Evolutionary conservation across 202 grass and related monocot genomes (phyloP), one percentile per base, ranked within the genome.

Genomic region (Elaeis oleifera): DNA sequence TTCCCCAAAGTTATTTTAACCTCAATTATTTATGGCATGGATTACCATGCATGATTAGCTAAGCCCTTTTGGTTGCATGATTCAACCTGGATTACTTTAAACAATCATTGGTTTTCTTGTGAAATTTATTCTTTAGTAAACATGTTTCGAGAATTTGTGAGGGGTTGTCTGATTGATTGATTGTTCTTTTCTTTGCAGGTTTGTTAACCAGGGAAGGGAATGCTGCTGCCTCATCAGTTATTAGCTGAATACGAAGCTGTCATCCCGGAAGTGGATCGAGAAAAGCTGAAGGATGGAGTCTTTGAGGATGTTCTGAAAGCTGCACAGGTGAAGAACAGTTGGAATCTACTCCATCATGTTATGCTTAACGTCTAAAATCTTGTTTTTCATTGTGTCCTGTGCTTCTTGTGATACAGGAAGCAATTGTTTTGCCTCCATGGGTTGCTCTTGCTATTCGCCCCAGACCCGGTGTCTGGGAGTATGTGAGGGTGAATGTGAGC

Each of bases 391-490:
- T 17, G 7, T 27, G 53, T 26, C n/a, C n/a, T 6, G 16, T 59
- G 7, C n/a, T 8, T 2, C n/a, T 28, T 78, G 31, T 65, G 1
- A 67, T 71, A 17, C 78, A 99, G 94, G 94, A 99, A 69, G 94
- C 75, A 3, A 92, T 99, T 28, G 84, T 99, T 3, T 83, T 99
- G 53, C 70, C 85, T 18, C 94, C 94, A 39, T 92, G 82, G 88
- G 82, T 99, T 59, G 94, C 94, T 8, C 85, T 99, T 16, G 94
- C 88, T 49, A 92, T 99, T 66, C 84, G 94, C 11, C 94, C 94
- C 0, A 92, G 94, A 79, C 94, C 94, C 5, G 94, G 94, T 77
- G 88, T 99, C 27, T 99, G 94, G 94, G 88, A 92, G 68, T 89
- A 99, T 73, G 82, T 99, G 22, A 83, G 94, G 74, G 80, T 99